These are phyloP conservation scores for Spizellomyces sp. DNA, from an alignment of 192 early-diverging fungal genomes.

Conservation along the genomic window DNA sequence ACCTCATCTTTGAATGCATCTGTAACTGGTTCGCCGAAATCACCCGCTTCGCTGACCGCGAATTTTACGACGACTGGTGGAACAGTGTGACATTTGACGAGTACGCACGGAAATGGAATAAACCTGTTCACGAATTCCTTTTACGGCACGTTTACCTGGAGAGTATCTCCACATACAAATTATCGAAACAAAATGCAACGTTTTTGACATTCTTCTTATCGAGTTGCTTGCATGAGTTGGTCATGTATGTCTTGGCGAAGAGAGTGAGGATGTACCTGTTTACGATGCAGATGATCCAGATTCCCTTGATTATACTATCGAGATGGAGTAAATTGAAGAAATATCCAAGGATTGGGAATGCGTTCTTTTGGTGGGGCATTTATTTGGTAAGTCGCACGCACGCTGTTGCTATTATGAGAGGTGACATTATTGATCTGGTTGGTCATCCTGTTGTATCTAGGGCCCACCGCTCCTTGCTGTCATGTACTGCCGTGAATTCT, in stretches of 20 bases:
- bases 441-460: slow-evolving; percentile 10
- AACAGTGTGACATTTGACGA: slow-evolving; percentile 88
- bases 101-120: slow-evolving; percentile 97
- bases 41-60: slow-evolving; percentile 91
- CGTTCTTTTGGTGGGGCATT: slow-evolving; percentile 90
- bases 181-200: slow-evolving; percentile 71
- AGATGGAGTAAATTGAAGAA: slow-evolving; percentile 60
- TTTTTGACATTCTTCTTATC: slow-evolving; percentile 82
- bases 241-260: slow-evolving; percentile 68
- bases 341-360: slow-evolving; percentile 74
- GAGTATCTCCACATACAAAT: slow-evolving; percentile 68
- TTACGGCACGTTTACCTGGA: slow-evolving; percentile 89
- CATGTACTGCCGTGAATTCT: slow-evolving; percentile 66
- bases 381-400: slow-evolving; percentile 56
- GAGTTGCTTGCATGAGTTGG: slow-evolving; percentile 80
- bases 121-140: slow-evolving; percentile 90
- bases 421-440: not conserved
- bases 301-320: slow-evolving; percentile 82
- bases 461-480: slow-evolving; percentile 79
- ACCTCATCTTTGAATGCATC: slow-evolving; percentile 96
- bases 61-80: slow-evolving; percentile 99
- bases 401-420: not conserved
- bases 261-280: slow-evolving; percentile 79
- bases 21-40: slow-evolving; percentile 96
- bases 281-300: slow-evolving; percentile 82